Evolutionary conservation across 805 yeast genomes (phyloP), one percentile per base, ranked within the genome.

Genomic region (Metschnikowia kofuensis): DNA sequence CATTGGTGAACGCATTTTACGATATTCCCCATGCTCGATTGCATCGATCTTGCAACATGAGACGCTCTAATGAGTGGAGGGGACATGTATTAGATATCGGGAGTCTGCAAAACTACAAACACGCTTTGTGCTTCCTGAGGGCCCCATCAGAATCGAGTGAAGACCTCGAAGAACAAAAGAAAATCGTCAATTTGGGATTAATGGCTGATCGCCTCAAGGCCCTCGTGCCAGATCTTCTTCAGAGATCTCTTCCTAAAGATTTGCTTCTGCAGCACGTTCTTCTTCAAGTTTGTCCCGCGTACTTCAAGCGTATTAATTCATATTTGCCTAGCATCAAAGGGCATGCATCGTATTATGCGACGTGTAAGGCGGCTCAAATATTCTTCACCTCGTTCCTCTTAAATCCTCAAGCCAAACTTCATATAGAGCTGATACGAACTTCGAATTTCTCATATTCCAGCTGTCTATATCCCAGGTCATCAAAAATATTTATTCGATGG

Each of bases 301-400:
- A 78, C 40, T 66, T 71, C 44, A 66, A 66, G 44, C 74, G 63
- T 44, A 53, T 66, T 40, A 75, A 74, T 42, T 75, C 82, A 0
- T 76, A 75, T 50, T 55, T 83, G 12, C 90, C 90, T 2, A 65
- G 67, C 11, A 64, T 85, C 28, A 74, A 75, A 44, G 89, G 90
- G 1, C 73, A 67, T 15, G 68, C 74, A 14, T 71, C 83, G 12
- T 85, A 84, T 61, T 71, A 75, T 42, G 75, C 85, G 2, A 74
- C 85, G 0, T 62, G 79, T 49, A 83, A 82, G 55, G 75, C 87
- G 1, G 59, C 84, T 2, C 83, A 81, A 58, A 53, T 83, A 34
- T 60, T 82, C 3, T 51, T 83, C 34, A 78, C 82, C 2, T 80
- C 80, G 31, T 70, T 85, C 42, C 72, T 83, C n/a, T 60, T 84